These are phyloP conservation scores for Erysimum cheiri DNA, from an alignment of 441 rosid species.

Conservation along the genomic window DNA sequence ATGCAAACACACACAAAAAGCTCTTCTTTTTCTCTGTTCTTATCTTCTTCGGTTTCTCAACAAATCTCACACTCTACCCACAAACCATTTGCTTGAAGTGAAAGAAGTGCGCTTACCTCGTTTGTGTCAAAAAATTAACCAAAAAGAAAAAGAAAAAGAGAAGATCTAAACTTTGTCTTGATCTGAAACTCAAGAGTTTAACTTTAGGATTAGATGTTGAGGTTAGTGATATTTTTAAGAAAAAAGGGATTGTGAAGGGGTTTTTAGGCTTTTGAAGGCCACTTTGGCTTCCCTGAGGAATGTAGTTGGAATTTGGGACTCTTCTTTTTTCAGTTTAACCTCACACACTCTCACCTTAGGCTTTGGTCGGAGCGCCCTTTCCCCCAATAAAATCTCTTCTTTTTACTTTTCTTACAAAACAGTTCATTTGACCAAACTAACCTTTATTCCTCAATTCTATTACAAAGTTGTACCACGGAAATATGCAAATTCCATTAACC, in stretches of 20 bases:
- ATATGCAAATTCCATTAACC: not conserved
- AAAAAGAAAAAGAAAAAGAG: slow-evolving; percentile 14
- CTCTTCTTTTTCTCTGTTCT: not conserved
- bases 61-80: slow-evolving; percentile 30
- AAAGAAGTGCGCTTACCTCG: slow-evolving; percentile 44
- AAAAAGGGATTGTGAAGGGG: slow-evolving; percentile 6
- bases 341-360: slow-evolving; percentile 8
- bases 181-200: slow-evolving; percentile 44
- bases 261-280: slow-evolving; percentile 19
- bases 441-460: slow-evolving; percentile 35
- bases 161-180: slow-evolving; percentile 44
- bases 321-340: slow-evolving; percentile 31
- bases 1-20: slow-evolving; percentile 25
- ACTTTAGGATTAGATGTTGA: slow-evolving; percentile 37
- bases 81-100: slow-evolving; percentile 29
- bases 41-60: slow-evolving; percentile 22
- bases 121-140: slow-evolving; percentile 37
- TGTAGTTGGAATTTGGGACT: slow-evolving; percentile 42
- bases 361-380: slow-evolving; percentile 43
- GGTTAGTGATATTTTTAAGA: not conserved
- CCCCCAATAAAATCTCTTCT: slow-evolving; percentile 25
- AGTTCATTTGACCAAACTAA: slow-evolving; percentile 27
- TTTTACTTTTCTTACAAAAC: slow-evolving; percentile 11
- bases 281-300: slow-evolving; percentile 40
- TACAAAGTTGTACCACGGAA: slow-evolving; percentile 28